Evolutionary conservation across 225 moss, liverwort and hornwort genomes (phyloP), one percentile per base, ranked within the genome.

Genomic region (Ulota crispa): DNA sequence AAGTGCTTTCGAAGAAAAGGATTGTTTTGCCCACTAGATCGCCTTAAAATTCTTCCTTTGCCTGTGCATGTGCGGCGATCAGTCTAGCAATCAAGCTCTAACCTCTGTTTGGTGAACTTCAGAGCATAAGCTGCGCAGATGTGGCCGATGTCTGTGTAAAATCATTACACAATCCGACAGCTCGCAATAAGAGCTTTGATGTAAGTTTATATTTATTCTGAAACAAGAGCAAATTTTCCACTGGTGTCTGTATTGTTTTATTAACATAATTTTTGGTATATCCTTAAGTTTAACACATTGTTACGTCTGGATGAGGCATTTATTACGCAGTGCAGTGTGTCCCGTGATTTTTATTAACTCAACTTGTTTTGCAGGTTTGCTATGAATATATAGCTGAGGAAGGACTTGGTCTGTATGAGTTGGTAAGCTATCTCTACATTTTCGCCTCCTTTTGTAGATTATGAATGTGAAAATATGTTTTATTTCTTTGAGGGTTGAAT

Each of bases 41-140:
- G 8, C 9, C 62, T 53, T 31, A 31, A 9, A 37, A 32, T 9
- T 47, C 18, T 34, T 57, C 26, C 54, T n/a, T 60, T 5, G 43
- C 28, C 47, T 55, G 7, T 37, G 31, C 67, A 52, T 34, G 78
- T 72, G 54, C 18, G 43, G 37, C 32, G 53, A 52, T 55, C 56
- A 47, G 19, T 41, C n/a, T 7, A 39, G 42, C 1, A 63, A 68
- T n/a, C 13, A 8, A 61, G n/a, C 16, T 24, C 80, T 76, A 52
- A 84, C 42, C 4, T 50, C 9, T 67, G 14, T n/a, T 70, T 75
- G 61, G 39, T 73, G 54, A 14, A 52, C 30, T 76, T 75, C 94
- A 96, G 96, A 85, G 89, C 64, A 96, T 96, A 80, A 96, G 96
- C 87, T 96, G 96, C 80, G 96, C 96, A 45, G 96, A 96, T 84